These are phyloP conservation scores for Penicillium angulare DNA, from an alignment of 495 filamentous ascomycete genomes.

Conservation along the genomic window DNA sequence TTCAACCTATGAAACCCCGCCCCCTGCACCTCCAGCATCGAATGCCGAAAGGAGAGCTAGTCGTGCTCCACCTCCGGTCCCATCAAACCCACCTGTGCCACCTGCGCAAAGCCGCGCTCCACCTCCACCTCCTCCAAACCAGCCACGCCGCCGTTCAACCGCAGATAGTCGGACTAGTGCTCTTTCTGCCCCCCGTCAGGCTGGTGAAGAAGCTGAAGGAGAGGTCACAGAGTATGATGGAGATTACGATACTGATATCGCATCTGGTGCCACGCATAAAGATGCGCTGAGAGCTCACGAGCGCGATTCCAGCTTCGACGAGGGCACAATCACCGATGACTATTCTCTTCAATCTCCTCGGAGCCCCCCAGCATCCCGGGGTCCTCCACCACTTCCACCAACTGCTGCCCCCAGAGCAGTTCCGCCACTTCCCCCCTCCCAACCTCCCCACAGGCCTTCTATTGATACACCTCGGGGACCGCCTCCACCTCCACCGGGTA, in stretches of 20 bases:
- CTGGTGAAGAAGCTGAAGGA: conserved; percentile 66
- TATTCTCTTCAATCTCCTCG: conserved; percentile 46
- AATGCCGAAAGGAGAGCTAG: conserved; percentile 50
- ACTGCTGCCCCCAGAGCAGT: conserved; percentile 49
- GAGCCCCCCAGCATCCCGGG: conserved; percentile 46
- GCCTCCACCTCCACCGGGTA: conserved; percentile 52
- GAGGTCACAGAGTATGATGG: conserved; percentile 95
- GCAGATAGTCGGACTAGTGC: conserved; percentile 48
- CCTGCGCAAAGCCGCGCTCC: conserved; percentile 63
- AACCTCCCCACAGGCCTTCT: conserved; percentile 55
- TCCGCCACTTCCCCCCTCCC: conserved; percentile 53
- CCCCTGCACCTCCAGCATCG: conserved; percentile 51
- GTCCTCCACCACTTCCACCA: conserved; percentile 60
- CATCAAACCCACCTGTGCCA: conserved; percentile 44
- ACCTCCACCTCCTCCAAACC: conserved; percentile 72
- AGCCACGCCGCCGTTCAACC: conserved; percentile 59
- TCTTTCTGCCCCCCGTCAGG: conserved; percentile 37
- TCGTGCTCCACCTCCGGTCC: conserved; percentile 51
- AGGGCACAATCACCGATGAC: conserved; percentile 53
- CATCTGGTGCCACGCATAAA: conserved; percentile 81
- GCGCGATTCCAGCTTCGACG: conserved; percentile 70
- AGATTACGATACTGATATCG: conserved; percentile 98
- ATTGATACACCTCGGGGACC: conserved; percentile 70
- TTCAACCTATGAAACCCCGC: conserved; percentile 42
- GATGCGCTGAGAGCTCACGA: conserved; percentile 85